Conservation (phyloP, 306 rosid species). For the Gleditsia sinensis region DNA sequence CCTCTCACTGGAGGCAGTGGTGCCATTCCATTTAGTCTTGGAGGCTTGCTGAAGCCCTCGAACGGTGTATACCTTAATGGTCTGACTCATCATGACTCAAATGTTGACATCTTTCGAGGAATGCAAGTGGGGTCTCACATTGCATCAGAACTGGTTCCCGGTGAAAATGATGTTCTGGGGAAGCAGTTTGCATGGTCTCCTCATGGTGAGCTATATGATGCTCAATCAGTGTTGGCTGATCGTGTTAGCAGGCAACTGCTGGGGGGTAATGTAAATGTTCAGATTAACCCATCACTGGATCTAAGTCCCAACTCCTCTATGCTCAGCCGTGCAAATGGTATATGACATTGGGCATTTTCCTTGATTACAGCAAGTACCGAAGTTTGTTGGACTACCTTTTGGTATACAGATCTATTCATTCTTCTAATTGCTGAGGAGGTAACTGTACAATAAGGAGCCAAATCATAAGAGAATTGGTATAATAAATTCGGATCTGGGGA, state of each 20-base stretch:
- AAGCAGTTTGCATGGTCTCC: conserved; percentile 54
- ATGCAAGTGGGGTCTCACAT: conserved; percentile 72
- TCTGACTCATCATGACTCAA: conserved; percentile 63
- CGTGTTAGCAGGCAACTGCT: conserved; percentile 78
- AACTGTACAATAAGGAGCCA: conserved; percentile 53
- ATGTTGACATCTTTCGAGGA: conserved; percentile 71
- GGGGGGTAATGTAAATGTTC: conserved; percentile 52
- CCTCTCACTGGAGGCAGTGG: conserved; percentile 83
- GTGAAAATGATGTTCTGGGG: conserved; percentile 60
- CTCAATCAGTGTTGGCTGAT: conserved; percentile 82
- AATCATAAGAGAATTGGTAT: conserved; percentile 42
- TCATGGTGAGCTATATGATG: conserved; percentile 56
- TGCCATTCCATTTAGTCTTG: conserved; percentile 71
- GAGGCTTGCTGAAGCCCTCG: conserved; percentile 64
- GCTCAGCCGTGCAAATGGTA: conserved; percentile 57
- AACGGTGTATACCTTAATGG: conserved; percentile 57
- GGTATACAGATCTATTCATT: conserved; percentile 40
- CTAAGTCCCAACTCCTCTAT: conserved; percentile 60
- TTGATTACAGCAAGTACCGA: conserved; percentile 29
- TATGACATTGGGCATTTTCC: conserved; percentile 43
- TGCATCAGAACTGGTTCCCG: conserved; percentile 58
- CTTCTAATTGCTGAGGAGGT: conserved; percentile 43
- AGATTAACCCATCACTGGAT: conserved; percentile 65
- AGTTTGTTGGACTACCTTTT: conserved; percentile 36
- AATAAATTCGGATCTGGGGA: conserved; percentile 48